A percentile compares a stretch with the other conserved stretches of the same genome.
Evolutionary conservation across 106 monocot species (phyloP).

Genomic region (Allium cepa): DNA sequence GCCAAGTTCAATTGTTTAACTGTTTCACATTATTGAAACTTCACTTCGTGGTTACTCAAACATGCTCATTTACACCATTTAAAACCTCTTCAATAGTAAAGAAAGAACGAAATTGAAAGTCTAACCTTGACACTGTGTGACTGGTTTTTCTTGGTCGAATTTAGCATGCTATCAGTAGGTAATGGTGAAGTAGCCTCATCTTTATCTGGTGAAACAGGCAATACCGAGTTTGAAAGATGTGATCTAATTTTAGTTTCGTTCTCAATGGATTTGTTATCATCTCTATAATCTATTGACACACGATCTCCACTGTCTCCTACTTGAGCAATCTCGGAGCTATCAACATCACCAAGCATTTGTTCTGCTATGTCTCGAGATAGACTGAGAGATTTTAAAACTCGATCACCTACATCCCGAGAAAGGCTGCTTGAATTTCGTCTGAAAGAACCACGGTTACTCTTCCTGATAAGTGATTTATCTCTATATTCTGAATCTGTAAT

Average conservation of each 20-base stretch:
- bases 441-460: conserved; percentile 16
- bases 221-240: background rate
- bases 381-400: conserved; percentile 32
- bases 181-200: conserved; percentile 16
- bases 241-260: background rate
- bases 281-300: conserved; percentile 9
- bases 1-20: too few species aligned
- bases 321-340: conserved; percentile 39
- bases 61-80: too few species aligned
- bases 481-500: background rate
- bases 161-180: conserved; percentile 25
- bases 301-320: conserved; percentile 50
- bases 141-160: conserved; percentile 9
- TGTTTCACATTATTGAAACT: too few species aligned
- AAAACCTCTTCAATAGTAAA: too few species aligned
- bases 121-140: conserved; percentile 6
- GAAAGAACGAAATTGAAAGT: background rate
- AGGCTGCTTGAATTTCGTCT: conserved; percentile 28
- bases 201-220: conserved; percentile 11
- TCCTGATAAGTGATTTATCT: conserved; percentile 19
- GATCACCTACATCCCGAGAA: conserved; percentile 27
- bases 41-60: too few species aligned
- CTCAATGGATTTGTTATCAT: conserved; percentile 8
- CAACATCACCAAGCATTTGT: conserved; percentile 35
- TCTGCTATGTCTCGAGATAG: conserved; percentile 32